phyloP scores from a whole-genome alignment of 768 basidiomycete species.

The Tulasnella sp. region DNA sequence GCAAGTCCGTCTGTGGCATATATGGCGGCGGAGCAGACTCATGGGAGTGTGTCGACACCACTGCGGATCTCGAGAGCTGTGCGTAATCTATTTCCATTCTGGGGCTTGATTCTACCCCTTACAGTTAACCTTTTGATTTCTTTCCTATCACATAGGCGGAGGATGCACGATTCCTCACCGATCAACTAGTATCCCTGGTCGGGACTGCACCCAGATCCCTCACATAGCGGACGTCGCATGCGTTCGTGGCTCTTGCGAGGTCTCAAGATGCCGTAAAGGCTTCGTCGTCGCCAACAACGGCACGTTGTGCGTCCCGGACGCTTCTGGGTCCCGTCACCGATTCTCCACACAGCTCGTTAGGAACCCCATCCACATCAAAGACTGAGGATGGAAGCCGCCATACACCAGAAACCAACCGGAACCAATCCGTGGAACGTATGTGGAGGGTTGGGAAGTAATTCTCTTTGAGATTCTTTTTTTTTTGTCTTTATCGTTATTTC shows the following conservation, averaged over 20 bases:
- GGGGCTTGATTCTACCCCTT: neutral
- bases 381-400: too few species aligned
- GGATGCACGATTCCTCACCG: constrained; percentile 14
- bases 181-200: constrained; percentile 1
- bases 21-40: neutral
- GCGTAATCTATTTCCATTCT: neutral
- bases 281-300: constrained; percentile 7
- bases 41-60: constrained; percentile 15
- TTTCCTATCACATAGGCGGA: neutral
- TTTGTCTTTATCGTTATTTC: too few species aligned
- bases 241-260: constrained; percentile 6
- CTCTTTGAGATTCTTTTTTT: too few species aligned
- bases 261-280: constrained; percentile 8
- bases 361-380: too few species aligned
- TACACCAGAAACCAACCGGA: too few species aligned
- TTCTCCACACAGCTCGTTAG: too few species aligned
- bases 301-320: constrained; percentile 6
- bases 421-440: too few species aligned
- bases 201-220: constrained; percentile 14
- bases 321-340: too few species aligned
- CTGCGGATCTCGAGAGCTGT: constrained; percentile 16
- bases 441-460: too few species aligned
- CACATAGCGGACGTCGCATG: constrained; percentile 13
- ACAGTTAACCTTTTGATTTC: neutral
- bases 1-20: constrained; percentile 3